Evolutionary conservation across 2,329 filamentous ascomycete genomes (phyloP).

Genomic region (Camillea tinctor): DNA sequence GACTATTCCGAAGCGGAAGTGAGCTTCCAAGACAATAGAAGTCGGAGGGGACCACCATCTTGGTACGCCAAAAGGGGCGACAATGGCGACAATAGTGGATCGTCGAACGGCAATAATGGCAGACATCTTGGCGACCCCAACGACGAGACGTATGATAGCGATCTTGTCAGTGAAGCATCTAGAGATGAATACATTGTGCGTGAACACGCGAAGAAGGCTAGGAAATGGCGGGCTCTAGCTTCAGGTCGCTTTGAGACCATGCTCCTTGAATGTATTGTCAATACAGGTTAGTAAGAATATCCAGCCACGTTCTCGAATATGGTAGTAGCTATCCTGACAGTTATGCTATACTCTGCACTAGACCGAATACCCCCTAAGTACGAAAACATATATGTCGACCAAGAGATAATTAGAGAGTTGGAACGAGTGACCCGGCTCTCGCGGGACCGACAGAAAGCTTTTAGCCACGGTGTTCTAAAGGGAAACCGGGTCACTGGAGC

Average conservation of each 20-base stretch:
- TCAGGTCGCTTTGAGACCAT: background rate
- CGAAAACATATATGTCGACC: background rate
- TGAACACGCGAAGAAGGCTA: background rate
- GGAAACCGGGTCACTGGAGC: conserved; percentile 10
- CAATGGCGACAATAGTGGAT: background rate
- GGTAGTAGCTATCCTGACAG: background rate
- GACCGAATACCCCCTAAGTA: background rate
- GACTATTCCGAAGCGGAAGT: background rate
- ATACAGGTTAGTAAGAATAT: background rate
- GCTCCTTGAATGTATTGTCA: background rate
- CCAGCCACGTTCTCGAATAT: background rate
- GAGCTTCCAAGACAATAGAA: background rate
- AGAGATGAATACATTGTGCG: background rate
- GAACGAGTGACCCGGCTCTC: background rate
- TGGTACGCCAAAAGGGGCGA: background rate
- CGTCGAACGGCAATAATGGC: background rate
- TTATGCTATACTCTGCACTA: background rate
- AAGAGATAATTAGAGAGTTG: background rate
- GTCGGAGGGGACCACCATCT: background rate
- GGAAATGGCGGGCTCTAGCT: background rate
- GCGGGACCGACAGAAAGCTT: background rate
- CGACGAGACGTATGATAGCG: background rate
- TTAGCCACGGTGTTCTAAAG: background rate
- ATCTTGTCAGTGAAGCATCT: background rate
- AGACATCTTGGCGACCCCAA: background rate